phyloP scores from a whole-genome alignment of 176 grass and related monocot species.

The Echinochloa phyllopogon region DNA sequence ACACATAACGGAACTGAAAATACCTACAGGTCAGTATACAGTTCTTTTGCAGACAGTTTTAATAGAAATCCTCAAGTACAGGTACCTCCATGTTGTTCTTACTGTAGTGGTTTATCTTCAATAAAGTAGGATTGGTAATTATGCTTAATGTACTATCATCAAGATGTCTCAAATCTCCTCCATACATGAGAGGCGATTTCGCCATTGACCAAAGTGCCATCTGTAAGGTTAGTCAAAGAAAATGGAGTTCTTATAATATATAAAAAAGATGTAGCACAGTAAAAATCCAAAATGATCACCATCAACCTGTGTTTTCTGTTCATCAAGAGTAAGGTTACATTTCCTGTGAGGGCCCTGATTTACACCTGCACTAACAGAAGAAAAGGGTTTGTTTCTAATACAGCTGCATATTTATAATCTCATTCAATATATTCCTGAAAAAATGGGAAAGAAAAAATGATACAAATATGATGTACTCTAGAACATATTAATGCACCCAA shows the following conservation, averaged over 20 bases:
- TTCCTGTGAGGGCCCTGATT: constrained; percentile 75
- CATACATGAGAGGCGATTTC: constrained; percentile 90
- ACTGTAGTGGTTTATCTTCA: constrained; percentile 86
- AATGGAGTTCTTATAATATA: constrained; percentile 12
- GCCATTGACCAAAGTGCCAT: constrained; percentile 94
- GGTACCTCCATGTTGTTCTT: constrained; percentile 87
- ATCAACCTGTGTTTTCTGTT: constrained; percentile 87
- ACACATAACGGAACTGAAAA: constrained; percentile 76
- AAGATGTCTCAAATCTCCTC: constrained; percentile 88
- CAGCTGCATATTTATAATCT: constrained; percentile 4
- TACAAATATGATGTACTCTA: neutral
- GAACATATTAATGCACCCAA: neutral
- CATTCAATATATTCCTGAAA: neutral
- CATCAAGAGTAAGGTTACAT: constrained; percentile 79
- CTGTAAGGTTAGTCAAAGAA: constrained; percentile 45
- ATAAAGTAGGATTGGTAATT: constrained; percentile 78
- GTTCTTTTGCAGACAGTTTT: neutral
- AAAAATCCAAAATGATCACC: constrained; percentile 18
- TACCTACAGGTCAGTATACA: constrained; percentile 37
- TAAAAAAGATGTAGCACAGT: constrained; percentile 12
- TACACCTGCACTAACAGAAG: constrained; percentile 47
- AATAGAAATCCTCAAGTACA: neutral
- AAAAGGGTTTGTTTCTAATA: constrained; percentile 16
- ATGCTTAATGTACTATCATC: constrained; percentile 61
- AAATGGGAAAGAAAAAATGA: neutral